Base-by-base conservation (phyloP, 495 filamentous ascomycete genomes). In the Aspergillus sclerotiicarbonarius region DNA sequence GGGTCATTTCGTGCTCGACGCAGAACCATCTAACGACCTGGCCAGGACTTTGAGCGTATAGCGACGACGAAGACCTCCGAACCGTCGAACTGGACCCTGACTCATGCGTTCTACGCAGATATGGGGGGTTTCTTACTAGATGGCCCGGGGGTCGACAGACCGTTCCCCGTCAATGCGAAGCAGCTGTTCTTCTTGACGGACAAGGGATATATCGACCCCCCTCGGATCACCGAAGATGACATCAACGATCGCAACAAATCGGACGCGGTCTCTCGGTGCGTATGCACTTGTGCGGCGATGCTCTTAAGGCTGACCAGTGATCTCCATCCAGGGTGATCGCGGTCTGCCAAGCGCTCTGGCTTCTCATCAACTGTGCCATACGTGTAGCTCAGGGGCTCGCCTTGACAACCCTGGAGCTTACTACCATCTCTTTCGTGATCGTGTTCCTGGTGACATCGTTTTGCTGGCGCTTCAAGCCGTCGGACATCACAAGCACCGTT, bases 381-480 rank as follows among this genome's bases (percentile, higher is more conserved):
- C 63, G 76, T 13, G 35, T 62, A 8, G 62, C 53, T 1, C 56
- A 69, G n/a, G 32, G 31, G 0, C 51, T 79, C 0, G 43, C 63
- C 13, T 51, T 77, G 25, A 76, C 67, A 20, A 63, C 74, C 8
- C 59, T 77, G 0, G 77, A 78, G 57, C 61, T 79, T 3, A 77
- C 77, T 12, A 74, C 71, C 2, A 57, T 77, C 12, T 73, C 67
- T 1, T 78, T 78, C 50, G 71, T 75, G 7, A 13, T 80, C 1
- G 67, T 69, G 25, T 67, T 71, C 8, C 54, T 80, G 0, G 19
- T 73, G 0, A 77, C 75, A 7, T 78, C 74, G 16, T 59, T 59
- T 6, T 61, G 76, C 47, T 81, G 78, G 78, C 68, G 66, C 58
- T 16, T 70, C 21, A 80, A 81, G 45, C 76, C 78, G 2, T 56